phyloP scores from a whole-genome alignment of 2,329 filamentous ascomycete genomes.

The Elsinoe arachidis region DNA sequence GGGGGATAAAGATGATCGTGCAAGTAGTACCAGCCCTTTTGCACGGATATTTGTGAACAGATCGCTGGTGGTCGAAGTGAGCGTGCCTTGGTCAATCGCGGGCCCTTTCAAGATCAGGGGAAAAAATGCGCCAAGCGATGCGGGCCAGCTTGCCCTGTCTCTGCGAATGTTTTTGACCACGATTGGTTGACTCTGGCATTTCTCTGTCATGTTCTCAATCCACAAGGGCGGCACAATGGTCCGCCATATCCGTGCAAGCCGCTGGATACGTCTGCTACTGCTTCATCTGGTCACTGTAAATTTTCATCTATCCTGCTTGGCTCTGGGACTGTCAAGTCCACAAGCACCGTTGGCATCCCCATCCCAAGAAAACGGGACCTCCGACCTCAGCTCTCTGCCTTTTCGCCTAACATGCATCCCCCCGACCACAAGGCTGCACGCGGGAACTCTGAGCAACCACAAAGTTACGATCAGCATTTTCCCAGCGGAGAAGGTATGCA shows the following conservation, averaged over 20 bases:
- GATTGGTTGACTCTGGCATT: background rate
- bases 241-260: background rate
- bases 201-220: background rate
- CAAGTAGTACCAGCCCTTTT: conserved; percentile 1
- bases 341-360: background rate
- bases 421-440: too few species aligned
- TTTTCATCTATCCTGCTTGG: too few species aligned
- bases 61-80: background rate
- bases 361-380: background rate
- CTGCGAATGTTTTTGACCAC: background rate
- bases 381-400: background rate
- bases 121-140: conserved; percentile 1
- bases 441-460: too few species aligned
- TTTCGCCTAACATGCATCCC: background rate
- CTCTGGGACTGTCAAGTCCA: too few species aligned
- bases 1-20: background rate
- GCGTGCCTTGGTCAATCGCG: background rate
- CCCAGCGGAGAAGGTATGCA: too few species aligned
- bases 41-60: background rate
- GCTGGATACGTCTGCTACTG: background rate
- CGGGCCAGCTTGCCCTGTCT: background rate
- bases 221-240: background rate
- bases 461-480: too few species aligned
- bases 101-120: background rate
- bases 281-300: too few species aligned